Evolutionary conservation across 345 rosid genomes (phyloP).

Genomic region (Nasturtium officinale): DNA sequence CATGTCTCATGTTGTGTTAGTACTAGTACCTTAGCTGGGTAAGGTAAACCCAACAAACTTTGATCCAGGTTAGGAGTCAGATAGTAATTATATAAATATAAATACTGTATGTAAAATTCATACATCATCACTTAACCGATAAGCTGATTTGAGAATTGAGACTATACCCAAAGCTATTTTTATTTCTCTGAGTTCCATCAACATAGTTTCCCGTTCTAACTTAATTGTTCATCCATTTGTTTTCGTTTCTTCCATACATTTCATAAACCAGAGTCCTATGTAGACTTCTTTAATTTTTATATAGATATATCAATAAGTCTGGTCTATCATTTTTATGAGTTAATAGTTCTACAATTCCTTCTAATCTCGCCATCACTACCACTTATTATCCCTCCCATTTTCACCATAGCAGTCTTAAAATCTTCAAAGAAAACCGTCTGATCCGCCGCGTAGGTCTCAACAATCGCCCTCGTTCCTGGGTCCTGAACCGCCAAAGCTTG

Average conservation of each 20-base stretch:
- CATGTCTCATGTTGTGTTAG: conserved; percentile 34
- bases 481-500: conserved; percentile 59
- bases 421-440: conserved; percentile 59
- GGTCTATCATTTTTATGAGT: conserved; percentile 24
- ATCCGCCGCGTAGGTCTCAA: conserved; percentile 58
- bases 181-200: neutral
- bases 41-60: neutral
- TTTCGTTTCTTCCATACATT: conserved; percentile 1
- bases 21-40: conserved; percentile 26
- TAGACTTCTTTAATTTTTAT: conserved; percentile 23
- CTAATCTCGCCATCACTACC: conserved; percentile 50
- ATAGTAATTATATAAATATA: neutral
- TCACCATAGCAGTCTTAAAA: conserved; percentile 66
- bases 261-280: conserved; percentile 12
- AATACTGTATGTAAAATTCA: neutral
- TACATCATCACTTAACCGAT: neutral
- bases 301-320: conserved; percentile 15
- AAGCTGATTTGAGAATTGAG: conserved; percentile 10
- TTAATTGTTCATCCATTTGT: conserved; percentile 9
- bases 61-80: conserved; percentile 14
- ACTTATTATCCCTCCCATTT: conserved; percentile 58
- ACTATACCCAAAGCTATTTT: neutral
- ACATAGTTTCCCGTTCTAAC: neutral
- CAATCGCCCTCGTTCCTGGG: conserved; percentile 54
- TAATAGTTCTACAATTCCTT: conserved; percentile 52